Conservation (phyloP, 1,139 yeast species). For the Lodderomyces orthopsilosis region DNA sequence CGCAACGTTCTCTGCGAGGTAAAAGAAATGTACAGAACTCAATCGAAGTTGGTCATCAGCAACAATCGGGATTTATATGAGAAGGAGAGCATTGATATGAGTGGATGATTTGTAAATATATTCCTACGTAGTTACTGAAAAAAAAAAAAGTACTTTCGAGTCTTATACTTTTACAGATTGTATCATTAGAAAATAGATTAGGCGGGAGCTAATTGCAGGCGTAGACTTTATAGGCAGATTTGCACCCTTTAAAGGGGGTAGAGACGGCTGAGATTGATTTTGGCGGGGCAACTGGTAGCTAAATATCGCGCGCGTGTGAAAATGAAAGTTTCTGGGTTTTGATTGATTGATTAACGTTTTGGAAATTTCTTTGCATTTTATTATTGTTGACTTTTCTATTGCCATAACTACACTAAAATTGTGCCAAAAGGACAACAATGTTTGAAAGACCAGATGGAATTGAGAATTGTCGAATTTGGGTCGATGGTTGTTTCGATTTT, state of each 20-base stretch:
- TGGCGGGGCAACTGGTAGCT: not conserved
- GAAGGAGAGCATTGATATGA: not conserved
- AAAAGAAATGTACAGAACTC: slow-evolving; percentile 6
- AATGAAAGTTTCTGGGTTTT: not conserved
- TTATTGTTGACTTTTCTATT: not conserved
- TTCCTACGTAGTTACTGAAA: no score
- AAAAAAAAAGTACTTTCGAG: no score
- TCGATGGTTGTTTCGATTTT: slow-evolving; percentile 97
- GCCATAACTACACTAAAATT: not conserved
- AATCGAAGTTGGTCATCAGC: slow-evolving; percentile 24
- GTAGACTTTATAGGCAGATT: no score
- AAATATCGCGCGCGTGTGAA: not conserved
- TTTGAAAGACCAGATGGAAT: slow-evolving; percentile 46
- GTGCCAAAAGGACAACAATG: slow-evolving; percentile 20
- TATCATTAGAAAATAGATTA: no score
- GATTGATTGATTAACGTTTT: no score
- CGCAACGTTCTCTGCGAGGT: not conserved
- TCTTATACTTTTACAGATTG: no score
- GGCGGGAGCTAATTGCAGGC: no score
- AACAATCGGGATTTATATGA: slow-evolving; percentile 30
- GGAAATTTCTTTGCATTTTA: not conserved
- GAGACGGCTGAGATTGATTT: not conserved
- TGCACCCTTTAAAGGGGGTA: no score
- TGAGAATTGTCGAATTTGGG: slow-evolving; percentile 63
- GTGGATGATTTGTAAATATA: not conserved